Percentiles rank a stretch among this genome's conserved stretches.
Conservation (phyloP, 371 early-diverging fungal genomes). For the Mortierella sp. region DNA sequence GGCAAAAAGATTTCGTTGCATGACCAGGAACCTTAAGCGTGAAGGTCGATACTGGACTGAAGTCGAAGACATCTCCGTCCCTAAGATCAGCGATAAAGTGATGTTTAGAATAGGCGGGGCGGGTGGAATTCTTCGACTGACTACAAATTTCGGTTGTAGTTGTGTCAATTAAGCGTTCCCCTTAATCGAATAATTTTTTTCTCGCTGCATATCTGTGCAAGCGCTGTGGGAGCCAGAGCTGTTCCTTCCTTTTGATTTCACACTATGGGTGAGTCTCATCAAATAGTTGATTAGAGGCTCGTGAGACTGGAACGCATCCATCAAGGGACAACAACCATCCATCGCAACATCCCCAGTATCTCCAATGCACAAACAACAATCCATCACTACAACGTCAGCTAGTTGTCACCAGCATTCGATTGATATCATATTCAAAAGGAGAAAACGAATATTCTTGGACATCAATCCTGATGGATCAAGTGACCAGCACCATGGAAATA, state of each 20-base stretch:
- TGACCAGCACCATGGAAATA: neutral
- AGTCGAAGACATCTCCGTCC: no score
- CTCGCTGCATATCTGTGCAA: constrained; percentile 6
- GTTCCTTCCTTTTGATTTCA: constrained; percentile 43
- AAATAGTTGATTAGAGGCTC: constrained; percentile 1
- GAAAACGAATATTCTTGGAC: neutral
- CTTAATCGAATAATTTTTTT: constrained; percentile 18
- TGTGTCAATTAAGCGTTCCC: constrained; percentile 1
- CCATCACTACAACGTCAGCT: constrained; percentile 8
- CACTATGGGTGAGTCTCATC: constrained; percentile 46
- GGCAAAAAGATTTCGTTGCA: no score
- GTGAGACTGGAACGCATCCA: constrained; percentile 14
- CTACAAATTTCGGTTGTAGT: neutral
- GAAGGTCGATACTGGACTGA: no score
- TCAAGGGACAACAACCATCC: constrained; percentile 3
- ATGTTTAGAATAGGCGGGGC: no score
- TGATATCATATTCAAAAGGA: constrained; percentile 1
- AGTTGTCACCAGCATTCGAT: neutral
- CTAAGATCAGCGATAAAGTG: no score
- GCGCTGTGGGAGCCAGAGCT: neutral
- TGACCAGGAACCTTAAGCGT: no score
- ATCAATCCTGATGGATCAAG: neutral
- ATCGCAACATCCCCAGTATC: constrained; percentile 1
- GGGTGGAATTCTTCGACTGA: no score
- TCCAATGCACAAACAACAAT: neutral